Conservation (phyloP, 208 protist genomes). For the Leishmania guyanensis region DNA sequence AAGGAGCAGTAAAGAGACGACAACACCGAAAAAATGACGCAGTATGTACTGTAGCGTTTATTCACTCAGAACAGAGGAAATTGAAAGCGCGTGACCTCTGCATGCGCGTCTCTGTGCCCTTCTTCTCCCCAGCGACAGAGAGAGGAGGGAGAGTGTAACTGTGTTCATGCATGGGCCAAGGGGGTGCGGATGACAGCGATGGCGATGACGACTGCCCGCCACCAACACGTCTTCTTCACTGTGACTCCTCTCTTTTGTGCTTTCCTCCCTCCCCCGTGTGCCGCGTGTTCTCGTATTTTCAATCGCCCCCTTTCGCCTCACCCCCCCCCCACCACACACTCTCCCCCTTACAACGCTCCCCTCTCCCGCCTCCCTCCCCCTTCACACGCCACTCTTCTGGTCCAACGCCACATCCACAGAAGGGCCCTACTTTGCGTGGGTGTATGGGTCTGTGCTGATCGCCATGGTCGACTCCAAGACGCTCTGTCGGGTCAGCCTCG, state of each 20-base stretch:
- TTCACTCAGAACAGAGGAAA: background rate
- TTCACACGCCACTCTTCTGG: background rate
- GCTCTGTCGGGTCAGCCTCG: conserved; percentile 18
- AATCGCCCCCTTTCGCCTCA: background rate
- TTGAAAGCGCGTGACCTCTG: background rate
- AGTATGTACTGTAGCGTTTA: background rate
- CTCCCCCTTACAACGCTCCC: background rate
- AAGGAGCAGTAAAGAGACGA: background rate
- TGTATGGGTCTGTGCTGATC: background rate
- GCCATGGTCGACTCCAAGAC: background rate
- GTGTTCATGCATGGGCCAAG: background rate
- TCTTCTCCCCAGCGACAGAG: background rate
- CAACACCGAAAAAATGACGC: background rate
- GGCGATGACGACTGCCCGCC: background rate
- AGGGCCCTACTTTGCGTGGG: background rate
- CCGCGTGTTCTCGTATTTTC: no score
- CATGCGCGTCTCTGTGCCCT: background rate
- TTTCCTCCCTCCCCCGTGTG: background rate
- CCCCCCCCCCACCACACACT: background rate
- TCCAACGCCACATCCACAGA: background rate
- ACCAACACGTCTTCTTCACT: background rate
- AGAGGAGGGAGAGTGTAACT: background rate
- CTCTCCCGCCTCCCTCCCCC: background rate
- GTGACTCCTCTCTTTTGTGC: background rate
- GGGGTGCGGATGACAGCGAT: background rate